phyloP scores from a whole-genome alignment of 768 basidiomycete species.

The Amanita inopinata region DNA sequence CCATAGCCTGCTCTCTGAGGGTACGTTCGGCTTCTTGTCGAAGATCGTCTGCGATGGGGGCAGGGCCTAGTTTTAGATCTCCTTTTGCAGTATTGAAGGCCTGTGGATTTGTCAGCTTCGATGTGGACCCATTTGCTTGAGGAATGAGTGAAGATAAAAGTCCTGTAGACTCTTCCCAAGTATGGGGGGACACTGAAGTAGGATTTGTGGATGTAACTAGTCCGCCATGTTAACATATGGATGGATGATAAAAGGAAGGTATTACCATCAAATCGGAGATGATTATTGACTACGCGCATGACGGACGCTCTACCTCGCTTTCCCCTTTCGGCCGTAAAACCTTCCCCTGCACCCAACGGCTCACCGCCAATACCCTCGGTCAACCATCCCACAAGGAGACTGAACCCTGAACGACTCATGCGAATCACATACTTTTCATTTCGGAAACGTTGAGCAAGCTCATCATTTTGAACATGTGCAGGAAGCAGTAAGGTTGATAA shows the following conservation, averaged over 20 bases:
- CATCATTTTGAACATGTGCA: constrained; percentile 75
- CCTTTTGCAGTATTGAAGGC: constrained; percentile 72
- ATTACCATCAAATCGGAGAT: constrained; percentile 83
- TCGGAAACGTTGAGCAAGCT: constrained; percentile 75
- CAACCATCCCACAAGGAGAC: constrained; percentile 89
- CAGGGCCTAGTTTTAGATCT: constrained; percentile 77
- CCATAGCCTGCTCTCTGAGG: constrained; percentile 71
- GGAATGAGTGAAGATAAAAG: constrained; percentile 72
- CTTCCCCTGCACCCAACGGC: constrained; percentile 67
- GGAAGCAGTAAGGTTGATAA: constrained; percentile 75
- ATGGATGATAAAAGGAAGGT: constrained; percentile 8
- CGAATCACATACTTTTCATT: constrained; percentile 85
- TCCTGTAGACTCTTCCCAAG: constrained; percentile 85
- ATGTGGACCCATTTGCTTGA: constrained; percentile 40
- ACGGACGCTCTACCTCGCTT: constrained; percentile 82
- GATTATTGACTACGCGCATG: constrained; percentile 90
- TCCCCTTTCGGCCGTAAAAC: constrained; percentile 74
- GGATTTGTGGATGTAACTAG: constrained; percentile 66
- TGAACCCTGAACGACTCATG: constrained; percentile 88
- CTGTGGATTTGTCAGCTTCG: constrained; percentile 47
- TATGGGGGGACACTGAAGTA: constrained; percentile 46
- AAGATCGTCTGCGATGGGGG: constrained; percentile 72
- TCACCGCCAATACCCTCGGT: constrained; percentile 88
- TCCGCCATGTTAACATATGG: constrained; percentile 13
- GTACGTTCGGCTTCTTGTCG: constrained; percentile 72